Base-by-base conservation (phyloP, 768 basidiomycete species). In the Rubroboletus satanas region DNA sequence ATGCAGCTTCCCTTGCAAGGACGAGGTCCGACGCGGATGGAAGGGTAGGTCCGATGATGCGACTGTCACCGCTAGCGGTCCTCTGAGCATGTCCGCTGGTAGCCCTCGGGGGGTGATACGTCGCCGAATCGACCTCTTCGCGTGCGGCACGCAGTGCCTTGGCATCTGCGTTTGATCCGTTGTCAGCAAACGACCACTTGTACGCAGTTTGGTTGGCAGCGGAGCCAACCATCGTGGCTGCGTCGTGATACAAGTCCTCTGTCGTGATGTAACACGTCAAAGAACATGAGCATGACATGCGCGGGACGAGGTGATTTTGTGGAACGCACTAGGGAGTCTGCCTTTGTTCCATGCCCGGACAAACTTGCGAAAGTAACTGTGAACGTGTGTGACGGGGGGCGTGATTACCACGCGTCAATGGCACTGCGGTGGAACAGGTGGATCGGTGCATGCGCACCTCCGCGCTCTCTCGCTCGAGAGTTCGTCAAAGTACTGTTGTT, bases 291-390 rank as follows among this genome's bases (percentile, higher is more conserved):
- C 7, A n/a, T 23, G 33, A 15, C 23, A 36, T 28, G 4, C 7
- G 18, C 2, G 8, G 5, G 21, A 3, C 10, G 8, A 11, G n/a
- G n/a, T 7, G 10, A 5, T 12, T 1, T 18, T 1, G 2, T 7
- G 5, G 5, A 3, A 52, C 71, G 53, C 18, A 90, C 89, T 79
- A 29, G 83, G 71, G 9, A 94, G 75, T 66, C 79, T 84, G 6
- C 89, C 90, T 67, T 79, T 79, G 70, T 94, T 94, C 92, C 92
- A 94, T 26, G 83, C 83, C 81, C 90, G 90, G 38, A 93, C 85
- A 64, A 98, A 97, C 73, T 94, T 96, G 63, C 87, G 85, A 68
- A 98, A 98, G 68, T 95, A 93, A 64, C 90, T 91, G 48, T 49
- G 44, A 14, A 23, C 4, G 28, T 36, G 35, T n/a, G 7, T 45